A percentile compares a stretch with the other conserved stretches of the same genome.
Evolutionary conservation across 1,284 basidiomycete species (phyloP).

Genomic region (Ganoderma lingzhi): DNA sequence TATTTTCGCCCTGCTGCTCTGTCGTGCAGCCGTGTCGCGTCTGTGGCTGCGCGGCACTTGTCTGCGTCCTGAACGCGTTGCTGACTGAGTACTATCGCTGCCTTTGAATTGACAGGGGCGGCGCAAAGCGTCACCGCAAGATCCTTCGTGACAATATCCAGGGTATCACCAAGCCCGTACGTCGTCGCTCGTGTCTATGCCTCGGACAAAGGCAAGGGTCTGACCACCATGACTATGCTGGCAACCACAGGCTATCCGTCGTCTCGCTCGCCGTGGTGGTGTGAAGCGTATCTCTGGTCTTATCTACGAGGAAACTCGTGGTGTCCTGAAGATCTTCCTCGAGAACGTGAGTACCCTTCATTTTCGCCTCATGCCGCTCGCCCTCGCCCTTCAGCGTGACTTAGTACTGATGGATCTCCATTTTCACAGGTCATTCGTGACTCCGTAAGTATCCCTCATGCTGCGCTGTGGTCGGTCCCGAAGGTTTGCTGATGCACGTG

Average conservation of each 20-base stretch:
- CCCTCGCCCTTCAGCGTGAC: not conserved
- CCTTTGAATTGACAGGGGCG: conserved; percentile 41
- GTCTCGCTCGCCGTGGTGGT: conserved; percentile 87
- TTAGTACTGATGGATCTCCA: conserved; percentile 14
- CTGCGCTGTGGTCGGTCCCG: conserved; percentile 1
- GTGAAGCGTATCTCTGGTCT: conserved; percentile 87
- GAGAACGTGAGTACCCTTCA: conserved; percentile 52
- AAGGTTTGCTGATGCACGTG: conserved; percentile 21
- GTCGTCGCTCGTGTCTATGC: conserved; percentile 47
- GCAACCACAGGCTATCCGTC: conserved; percentile 72
- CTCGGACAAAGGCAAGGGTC: not conserved
- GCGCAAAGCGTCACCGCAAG: conserved; percentile 70
- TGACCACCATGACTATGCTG: conserved; percentile 4
- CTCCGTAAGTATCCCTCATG: conserved; percentile 50
- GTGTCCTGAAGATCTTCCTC: conserved; percentile 87
- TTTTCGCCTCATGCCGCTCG: conserved; percentile 4
- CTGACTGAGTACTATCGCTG: conserved; percentile 44
- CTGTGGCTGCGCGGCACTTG: not conserved
- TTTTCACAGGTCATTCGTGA: conserved; percentile 74
- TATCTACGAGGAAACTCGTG: conserved; percentile 86
- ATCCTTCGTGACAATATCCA: conserved; percentile 77
- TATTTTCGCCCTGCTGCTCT: conserved; percentile 6
- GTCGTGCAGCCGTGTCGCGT: conserved; percentile 6
- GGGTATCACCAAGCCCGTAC: conserved; percentile 63
- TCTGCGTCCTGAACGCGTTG: conserved; percentile 5